Evolutionary conservation across 768 basidiomycete species (phyloP).

Genomic region (Phylloporus rhodoxanthus): DNA sequence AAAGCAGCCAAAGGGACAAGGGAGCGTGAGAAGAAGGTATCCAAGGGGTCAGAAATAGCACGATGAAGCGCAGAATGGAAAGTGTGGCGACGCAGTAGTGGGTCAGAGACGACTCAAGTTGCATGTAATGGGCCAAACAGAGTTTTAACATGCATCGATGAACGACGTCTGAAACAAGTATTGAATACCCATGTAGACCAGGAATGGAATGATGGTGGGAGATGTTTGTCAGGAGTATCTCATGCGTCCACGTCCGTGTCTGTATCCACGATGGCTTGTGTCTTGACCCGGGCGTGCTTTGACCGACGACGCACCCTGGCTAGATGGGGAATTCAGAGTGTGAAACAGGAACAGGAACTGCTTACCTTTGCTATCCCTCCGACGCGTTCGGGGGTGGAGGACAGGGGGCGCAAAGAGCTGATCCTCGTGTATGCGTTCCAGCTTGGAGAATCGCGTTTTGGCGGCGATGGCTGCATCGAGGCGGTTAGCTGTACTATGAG

Average conservation of each 20-base stretch:
- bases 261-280: conserved; percentile 4
- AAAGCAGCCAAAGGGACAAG: neutral
- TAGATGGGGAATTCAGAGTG: neutral
- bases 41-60: neutral
- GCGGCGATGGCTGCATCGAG: conserved; percentile 14
- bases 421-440: conserved; percentile 8
- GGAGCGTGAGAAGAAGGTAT: neutral
- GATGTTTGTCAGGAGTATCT: neutral
- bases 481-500: conserved; percentile 12
- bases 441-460: conserved; percentile 4
- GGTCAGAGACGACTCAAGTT: neutral
- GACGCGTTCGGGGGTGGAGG: conserved; percentile 9
- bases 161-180: neutral
- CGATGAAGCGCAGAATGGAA: neutral
- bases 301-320: neutral
- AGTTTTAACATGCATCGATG: neutral
- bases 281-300: neutral
- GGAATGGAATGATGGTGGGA: conserved; percentile 7
- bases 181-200: neutral
- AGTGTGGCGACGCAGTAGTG: neutral
- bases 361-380: conserved; percentile 7
- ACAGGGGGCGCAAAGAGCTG: conserved; percentile 13
- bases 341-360: conserved; percentile 8
- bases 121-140: neutral
- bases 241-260: conserved; percentile 7